A percentile compares a stretch with the other conserved stretches of the same genome.
These are phyloP conservation scores for Monocercomonoides exilis DNA, from an alignment of 78 protist species.

Conservation along the genomic window DNA sequence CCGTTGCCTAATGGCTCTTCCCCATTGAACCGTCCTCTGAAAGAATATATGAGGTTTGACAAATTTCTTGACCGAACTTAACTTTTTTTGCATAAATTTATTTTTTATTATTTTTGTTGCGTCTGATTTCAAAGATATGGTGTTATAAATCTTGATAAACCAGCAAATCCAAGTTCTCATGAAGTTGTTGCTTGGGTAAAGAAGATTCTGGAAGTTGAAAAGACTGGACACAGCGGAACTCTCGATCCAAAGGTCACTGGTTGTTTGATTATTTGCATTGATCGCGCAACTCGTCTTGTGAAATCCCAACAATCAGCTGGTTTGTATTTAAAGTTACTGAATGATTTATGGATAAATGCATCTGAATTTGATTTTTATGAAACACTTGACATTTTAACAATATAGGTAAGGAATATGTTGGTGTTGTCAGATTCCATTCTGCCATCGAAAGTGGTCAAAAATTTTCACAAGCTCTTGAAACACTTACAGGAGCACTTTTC, in stretches of 20 bases:
- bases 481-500: conserved; percentile 93
- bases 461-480: conserved; percentile 52
- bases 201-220: conserved; percentile 70
- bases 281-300: conserved; percentile 98
- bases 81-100: too few species aligned
- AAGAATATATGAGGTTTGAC: conserved; percentile 69
- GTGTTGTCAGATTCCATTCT: conserved; percentile 81
- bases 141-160: conserved; percentile 98
- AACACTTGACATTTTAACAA: too few species aligned
- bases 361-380: too few species aligned
- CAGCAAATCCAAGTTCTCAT: conserved; percentile 98
- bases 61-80: neutral
- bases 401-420: conserved; percentile 93
- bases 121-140: too few species aligned
- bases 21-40: conserved; percentile 85
- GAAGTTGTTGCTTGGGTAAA: conserved; percentile 88
- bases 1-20: conserved; percentile 88
- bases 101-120: too few species aligned
- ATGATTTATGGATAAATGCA: too few species aligned
- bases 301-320: conserved; percentile 98
- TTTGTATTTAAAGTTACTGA: too few species aligned
- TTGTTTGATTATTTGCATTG: conserved; percentile 88
- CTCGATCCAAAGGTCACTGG: conserved; percentile 99
- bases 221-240: conserved; percentile 96
- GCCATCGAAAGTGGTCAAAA: conserved; percentile 25